Evolutionary conservation across 2,329 filamentous ascomycete genomes (phyloP), one percentile per base, ranked within the genome.

Genomic region (Lasiodiplodia theobromae): DNA sequence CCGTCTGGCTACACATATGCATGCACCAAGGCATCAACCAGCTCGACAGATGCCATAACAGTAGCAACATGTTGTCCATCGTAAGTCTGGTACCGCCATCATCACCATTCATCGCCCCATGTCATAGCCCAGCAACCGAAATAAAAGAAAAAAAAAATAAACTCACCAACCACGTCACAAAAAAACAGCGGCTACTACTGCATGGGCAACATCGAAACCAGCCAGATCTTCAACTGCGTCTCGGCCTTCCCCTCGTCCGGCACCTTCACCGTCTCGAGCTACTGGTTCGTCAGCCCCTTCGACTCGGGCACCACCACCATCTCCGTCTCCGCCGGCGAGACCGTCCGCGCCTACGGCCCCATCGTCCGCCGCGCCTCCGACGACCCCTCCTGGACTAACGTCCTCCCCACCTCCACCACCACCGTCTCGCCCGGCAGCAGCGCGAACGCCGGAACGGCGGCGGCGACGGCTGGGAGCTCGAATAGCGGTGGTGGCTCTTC

Each of bases 301-400:
- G 38, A 6, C 23, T 31, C 57, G 8, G 25, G 57, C 57, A 62
- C 38, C 40, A 62, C 57, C 40, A 34, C 23, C 38, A 2, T 62
- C 25, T 21, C 40, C 40, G 38, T 49, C 25, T 49, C 57, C 23
- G 5, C 40, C 16, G 57, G 57, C 38, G 40, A 62, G 40, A 62
- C 57, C 23, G 57, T 62, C 25, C 57, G 57, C 57, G 57, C 37
- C 25, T 62, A 62, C 40, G 57, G 57, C 21, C 57, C 57, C 14
- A 49, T 62, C 57, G 57, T 62, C 14, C 57, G 57, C 23, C 57
- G 57, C 25, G 38, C 38, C 25, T 23, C 38, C 23, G 4, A 25
- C 23, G 57, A 62, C 18, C 38, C 38, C 16, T 2, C 16, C 23
- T 62, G 57, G 57, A 18, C 7, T 0, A 31, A 49, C 40, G 38